These are phyloP conservation scores for Kwoniella sp. DNA, from an alignment of 768 basidiomycete species.

Conservation along the genomic window DNA sequence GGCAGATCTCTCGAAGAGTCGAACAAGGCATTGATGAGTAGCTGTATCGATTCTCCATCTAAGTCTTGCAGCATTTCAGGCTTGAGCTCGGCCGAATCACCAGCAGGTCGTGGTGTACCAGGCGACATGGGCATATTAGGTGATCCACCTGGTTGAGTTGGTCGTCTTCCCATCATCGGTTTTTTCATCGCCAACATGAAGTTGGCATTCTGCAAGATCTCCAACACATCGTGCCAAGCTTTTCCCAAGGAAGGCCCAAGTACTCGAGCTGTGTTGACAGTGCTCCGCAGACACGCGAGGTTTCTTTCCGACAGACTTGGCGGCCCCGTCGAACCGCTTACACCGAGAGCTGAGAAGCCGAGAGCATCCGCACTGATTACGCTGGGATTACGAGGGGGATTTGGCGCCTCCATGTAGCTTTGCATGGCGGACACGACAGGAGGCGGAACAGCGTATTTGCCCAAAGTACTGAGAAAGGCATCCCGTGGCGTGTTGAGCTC, in stretches of 20 bases:
- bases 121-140: constrained; percentile 32
- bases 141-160: constrained; percentile 24
- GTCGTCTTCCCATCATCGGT: constrained; percentile 27
- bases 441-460: constrained; percentile 90
- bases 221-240: constrained; percentile 89
- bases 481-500: constrained; percentile 83
- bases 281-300: constrained; percentile 81
- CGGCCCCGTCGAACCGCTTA: constrained; percentile 54
- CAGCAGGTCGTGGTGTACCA: constrained; percentile 15
- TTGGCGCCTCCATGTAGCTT: constrained; percentile 55
- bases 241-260: constrained; percentile 82
- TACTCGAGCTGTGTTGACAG: constrained; percentile 75
- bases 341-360: constrained; percentile 46
- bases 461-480: constrained; percentile 84
- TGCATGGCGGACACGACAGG: constrained; percentile 85
- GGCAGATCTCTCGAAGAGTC: constrained; percentile 82
- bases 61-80: constrained; percentile 42
- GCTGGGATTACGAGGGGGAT: constrained; percentile 28
- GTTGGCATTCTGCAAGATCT: constrained; percentile 91
- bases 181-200: constrained; percentile 66
- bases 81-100: constrained; percentile 13
- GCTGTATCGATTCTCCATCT: constrained; percentile 66
- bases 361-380: constrained; percentile 54
- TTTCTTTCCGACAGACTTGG: constrained; percentile 87
- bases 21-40: constrained; percentile 78